These are phyloP conservation scores for Entamoeba moshkovskii DNA, from an alignment of 208 protist species.

Conservation along the genomic window DNA sequence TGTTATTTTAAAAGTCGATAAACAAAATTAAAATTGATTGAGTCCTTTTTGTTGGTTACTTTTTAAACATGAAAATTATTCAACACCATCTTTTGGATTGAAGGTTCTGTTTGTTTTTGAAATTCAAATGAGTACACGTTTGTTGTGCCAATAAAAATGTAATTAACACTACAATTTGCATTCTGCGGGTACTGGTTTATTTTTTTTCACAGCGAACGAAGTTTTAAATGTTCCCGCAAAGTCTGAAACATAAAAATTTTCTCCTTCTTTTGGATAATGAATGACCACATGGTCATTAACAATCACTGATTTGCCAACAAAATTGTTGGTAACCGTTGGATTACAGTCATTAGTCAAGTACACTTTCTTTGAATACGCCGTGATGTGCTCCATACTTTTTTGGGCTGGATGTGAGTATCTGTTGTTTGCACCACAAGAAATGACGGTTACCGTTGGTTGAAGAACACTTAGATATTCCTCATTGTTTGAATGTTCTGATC, in stretches of 20 bases:
- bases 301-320: neutral
- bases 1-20: conserved; percentile 9
- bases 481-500: neutral
- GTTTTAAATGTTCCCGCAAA: neutral
- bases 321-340: neutral
- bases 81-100: too few relatives aligned
- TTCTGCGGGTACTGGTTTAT: too few relatives aligned
- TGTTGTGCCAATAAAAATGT: too few relatives aligned
- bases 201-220: neutral
- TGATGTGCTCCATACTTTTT: neutral
- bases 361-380: neutral
- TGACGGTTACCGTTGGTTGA: neutral
- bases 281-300: neutral
- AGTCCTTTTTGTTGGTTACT: too few relatives aligned
- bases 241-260: neutral
- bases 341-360: neutral
- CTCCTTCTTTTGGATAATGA: neutral
- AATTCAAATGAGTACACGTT: too few relatives aligned
- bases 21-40: neutral
- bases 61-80: too few relatives aligned
- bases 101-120: too few relatives aligned
- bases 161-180: too few relatives aligned
- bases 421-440: neutral
- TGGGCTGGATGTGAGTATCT: neutral
- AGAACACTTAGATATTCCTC: neutral